A percentile compares a stretch with the other conserved stretches of the same genome.
These are phyloP conservation scores for Amyloporia xantha DNA, from an alignment of 768 basidiomycete genomes.

Conservation along the genomic window DNA sequence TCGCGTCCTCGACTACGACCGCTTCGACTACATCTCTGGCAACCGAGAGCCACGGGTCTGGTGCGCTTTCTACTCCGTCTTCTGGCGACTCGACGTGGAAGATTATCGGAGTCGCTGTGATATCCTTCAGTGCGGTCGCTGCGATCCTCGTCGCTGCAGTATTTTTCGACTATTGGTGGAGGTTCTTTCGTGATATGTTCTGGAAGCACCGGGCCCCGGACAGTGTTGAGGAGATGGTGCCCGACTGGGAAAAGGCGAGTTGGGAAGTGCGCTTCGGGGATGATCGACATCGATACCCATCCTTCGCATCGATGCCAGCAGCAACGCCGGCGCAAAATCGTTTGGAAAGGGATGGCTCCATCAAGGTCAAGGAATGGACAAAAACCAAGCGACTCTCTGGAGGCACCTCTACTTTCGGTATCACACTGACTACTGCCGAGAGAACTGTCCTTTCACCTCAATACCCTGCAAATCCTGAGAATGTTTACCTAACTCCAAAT, in stretches of 20 bases:
- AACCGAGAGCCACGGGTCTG: not conserved
- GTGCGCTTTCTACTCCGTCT: not conserved
- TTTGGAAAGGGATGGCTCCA: not conserved
- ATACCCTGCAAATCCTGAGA: not conserved
- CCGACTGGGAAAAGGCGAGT: conserved; percentile 55
- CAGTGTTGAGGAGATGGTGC: conserved; percentile 49
- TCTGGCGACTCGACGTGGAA: conserved; percentile 53
- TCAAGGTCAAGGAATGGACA: not conserved
- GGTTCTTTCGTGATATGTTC: conserved; percentile 46
- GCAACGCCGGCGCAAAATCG: conserved; percentile 4
- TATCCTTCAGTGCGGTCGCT: conserved; percentile 54
- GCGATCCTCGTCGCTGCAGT: conserved; percentile 48
- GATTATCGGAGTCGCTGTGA: conserved; percentile 60
- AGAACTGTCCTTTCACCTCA: not conserved
- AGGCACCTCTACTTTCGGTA: not conserved
- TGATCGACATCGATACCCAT: conserved; percentile 24
- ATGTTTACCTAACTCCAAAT: not conserved
- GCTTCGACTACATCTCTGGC: not conserved
- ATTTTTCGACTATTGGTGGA: conserved; percentile 70
- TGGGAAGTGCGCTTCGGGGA: conserved; percentile 41
- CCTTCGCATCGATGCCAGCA: conserved; percentile 18
- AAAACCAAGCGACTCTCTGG: not conserved
- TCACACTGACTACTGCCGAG: not conserved
- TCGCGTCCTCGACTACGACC: not conserved
- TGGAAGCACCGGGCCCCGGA: conserved; percentile 27